phyloP scores from a whole-genome alignment of 2,329 filamentous ascomycete species.

The Cladorrhinum sp. region DNA sequence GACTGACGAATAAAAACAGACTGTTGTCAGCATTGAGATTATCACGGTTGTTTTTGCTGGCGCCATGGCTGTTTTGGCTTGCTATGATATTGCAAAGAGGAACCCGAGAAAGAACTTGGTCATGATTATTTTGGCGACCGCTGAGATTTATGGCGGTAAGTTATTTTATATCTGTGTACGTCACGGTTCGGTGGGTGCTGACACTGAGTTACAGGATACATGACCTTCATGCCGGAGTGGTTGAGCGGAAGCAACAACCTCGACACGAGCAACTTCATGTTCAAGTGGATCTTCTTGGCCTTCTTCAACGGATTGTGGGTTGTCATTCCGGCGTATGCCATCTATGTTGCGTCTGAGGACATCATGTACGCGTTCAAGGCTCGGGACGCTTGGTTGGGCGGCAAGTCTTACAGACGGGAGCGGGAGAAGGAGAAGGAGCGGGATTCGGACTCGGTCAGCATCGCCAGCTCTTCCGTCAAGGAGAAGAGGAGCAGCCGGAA shows the following conservation, averaged over 20 bases:
- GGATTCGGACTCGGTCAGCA: neutral
- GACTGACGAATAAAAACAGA: constrained; percentile 32
- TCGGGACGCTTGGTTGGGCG: constrained; percentile 31
- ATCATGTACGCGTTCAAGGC: constrained; percentile 53
- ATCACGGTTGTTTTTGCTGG: constrained; percentile 63
- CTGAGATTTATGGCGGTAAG: constrained; percentile 62
- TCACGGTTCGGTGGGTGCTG: neutral
- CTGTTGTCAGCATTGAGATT: constrained; percentile 62
- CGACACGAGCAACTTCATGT: constrained; percentile 65
- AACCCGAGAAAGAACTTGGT: constrained; percentile 55
- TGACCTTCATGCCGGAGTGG: constrained; percentile 71
- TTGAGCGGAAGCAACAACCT: constrained; percentile 59
- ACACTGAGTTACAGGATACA: constrained; percentile 49
- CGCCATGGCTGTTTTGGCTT: constrained; percentile 57
- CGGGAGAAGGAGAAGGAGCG: constrained; percentile 29
- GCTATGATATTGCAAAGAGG: constrained; percentile 56
- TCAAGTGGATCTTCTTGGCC: constrained; percentile 63
- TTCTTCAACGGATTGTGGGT: constrained; percentile 71
- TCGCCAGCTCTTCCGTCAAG: neutral
- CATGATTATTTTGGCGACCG: constrained; percentile 64
- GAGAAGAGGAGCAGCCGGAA: neutral
- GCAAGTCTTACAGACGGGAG: constrained; percentile 22
- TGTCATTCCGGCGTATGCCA: constrained; percentile 57
- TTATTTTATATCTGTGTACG: neutral
- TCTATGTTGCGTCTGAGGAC: constrained; percentile 53